A percentile compares a stretch with the other conserved stretches of the same genome.
These are phyloP conservation scores for Gossypioides kirkii DNA, from an alignment of 345 rosid species.

Conservation along the genomic window DNA sequence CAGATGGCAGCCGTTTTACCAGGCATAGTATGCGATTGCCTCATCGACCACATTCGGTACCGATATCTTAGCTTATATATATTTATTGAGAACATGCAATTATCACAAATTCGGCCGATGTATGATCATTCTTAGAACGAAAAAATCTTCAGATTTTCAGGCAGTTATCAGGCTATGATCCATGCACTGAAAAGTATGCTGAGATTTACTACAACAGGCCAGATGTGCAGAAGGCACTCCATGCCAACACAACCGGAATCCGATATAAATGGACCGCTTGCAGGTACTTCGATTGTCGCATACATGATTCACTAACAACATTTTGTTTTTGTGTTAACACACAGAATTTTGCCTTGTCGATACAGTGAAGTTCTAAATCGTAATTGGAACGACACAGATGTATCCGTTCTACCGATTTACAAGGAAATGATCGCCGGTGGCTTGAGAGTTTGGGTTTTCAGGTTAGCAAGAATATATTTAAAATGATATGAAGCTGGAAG, in stretches of 20 bases:
- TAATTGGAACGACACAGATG: constrained; percentile 89
- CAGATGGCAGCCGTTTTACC: constrained; percentile 48
- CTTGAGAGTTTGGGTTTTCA: constrained; percentile 87
- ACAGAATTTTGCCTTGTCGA: not conserved
- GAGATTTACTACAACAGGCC: constrained; percentile 88
- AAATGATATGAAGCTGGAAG: not conserved
- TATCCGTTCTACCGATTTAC: constrained; percentile 78
- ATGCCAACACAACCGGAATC: constrained; percentile 66
- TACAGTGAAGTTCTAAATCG: constrained; percentile 75
- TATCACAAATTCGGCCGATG: not conserved
- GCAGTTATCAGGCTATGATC: constrained; percentile 82
- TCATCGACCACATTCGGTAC: constrained; percentile 53
- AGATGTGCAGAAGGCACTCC: constrained; percentile 86
- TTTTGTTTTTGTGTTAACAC: not conserved
- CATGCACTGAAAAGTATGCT: constrained; percentile 96
- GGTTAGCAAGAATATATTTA: constrained; percentile 34
- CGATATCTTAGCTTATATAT: not conserved
- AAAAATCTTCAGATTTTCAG: constrained; percentile 35
- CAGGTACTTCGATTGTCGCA: constrained; percentile 41
- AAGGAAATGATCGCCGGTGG: constrained; percentile 76
- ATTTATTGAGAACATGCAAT: not conserved
- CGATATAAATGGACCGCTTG: constrained; percentile 96
- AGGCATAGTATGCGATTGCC: constrained; percentile 56
- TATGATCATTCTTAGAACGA: not conserved
- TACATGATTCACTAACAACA: not conserved